Conservation (phyloP, 345 rosid species). For the Sonneratia caseolaris region DNA sequence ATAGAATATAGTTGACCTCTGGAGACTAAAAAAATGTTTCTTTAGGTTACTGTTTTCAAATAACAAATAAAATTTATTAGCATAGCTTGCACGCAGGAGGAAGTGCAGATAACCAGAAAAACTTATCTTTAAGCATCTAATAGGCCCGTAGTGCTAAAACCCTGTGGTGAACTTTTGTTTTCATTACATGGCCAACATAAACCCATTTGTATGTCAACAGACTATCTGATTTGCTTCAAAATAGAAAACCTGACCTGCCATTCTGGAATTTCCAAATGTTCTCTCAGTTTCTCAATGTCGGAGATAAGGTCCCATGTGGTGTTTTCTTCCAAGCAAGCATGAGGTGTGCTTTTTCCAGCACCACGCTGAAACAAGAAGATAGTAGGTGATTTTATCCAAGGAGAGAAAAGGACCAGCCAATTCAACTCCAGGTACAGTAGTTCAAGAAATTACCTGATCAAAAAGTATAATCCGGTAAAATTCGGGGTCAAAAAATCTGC, state of each 20-base stretch:
- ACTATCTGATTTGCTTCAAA: background rate
- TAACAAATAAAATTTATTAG: too few species aligned
- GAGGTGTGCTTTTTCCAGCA: constrained; percentile 93
- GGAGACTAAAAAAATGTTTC: too few species aligned
- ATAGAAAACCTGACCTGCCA: constrained; percentile 57
- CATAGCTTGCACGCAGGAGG: too few species aligned
- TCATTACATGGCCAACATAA: background rate
- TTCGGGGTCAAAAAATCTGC: constrained; percentile 78
- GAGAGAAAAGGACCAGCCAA: constrained; percentile 2
- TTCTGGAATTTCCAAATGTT: constrained; percentile 68
- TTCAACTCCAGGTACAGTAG: background rate
- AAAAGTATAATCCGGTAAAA: constrained; percentile 73
- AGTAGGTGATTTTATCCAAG: background rate
- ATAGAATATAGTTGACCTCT: constrained; percentile 1
- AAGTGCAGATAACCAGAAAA: background rate
- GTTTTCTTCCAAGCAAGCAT: constrained; percentile 90
- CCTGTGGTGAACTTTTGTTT: background rate
- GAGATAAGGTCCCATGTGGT: constrained; percentile 83
- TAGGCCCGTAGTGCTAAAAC: background rate
- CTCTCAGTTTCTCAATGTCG: constrained; percentile 82
- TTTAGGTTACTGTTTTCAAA: background rate
- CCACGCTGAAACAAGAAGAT: constrained; percentile 44
- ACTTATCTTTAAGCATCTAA: background rate
- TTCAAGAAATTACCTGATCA: constrained; percentile 59
- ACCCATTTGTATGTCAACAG: background rate